Evolutionary conservation across 1,284 basidiomycete species (phyloP), one percentile per base, ranked within the genome.

Genomic region (Coniferiporia weirii): DNA sequence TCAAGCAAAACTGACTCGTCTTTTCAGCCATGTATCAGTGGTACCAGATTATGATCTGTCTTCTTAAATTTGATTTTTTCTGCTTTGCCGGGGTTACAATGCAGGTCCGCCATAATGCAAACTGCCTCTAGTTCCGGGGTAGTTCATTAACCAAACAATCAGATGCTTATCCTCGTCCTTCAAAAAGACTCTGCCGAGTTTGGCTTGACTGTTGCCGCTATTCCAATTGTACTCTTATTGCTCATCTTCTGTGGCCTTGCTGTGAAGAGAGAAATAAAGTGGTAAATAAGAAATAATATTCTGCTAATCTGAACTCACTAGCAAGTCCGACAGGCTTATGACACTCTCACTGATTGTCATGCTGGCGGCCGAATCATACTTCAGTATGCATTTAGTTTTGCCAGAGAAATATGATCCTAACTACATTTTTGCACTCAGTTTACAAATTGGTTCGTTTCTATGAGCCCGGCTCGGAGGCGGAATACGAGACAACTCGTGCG

Each of bases 51-150:
- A 83, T 91, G 78, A 83, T 93, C 55, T 91, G 89, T 68, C 78
- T 93, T 48, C 80, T 93, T 66, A 92, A 92, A 69, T 91, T 93
- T 68, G 90, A 93, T 70, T 93, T 92, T 71, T 92, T 92, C 74
- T 85, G 81, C 71, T 92, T 93, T 69, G 79, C 80, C 35, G 90
- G 86, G n/a, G 87, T 92, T 40, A 91, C 89, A 6, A 91, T 92
- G 80, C 91, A 93, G 81, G 89, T 83, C 62, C 60, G 74, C 59
- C 51, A 10, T 52, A 15, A 35, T 51, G 20, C 34, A 44, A 12
- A 13, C 48, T 8, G 36, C 34, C 56, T 52, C 35, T 6, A 17
- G 44, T 38, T 40, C 8, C 8, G 12, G 38, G 9, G 38, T 12
- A 69, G 36, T 67, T 66, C 19, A 17, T 47, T 54, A 46, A 60